Percentiles rank a stretch among this genome's conserved stretches.
Evolutionary conservation across 192 early-diverging fungal species (phyloP).

Genomic region (Coemansia sp.): DNA sequence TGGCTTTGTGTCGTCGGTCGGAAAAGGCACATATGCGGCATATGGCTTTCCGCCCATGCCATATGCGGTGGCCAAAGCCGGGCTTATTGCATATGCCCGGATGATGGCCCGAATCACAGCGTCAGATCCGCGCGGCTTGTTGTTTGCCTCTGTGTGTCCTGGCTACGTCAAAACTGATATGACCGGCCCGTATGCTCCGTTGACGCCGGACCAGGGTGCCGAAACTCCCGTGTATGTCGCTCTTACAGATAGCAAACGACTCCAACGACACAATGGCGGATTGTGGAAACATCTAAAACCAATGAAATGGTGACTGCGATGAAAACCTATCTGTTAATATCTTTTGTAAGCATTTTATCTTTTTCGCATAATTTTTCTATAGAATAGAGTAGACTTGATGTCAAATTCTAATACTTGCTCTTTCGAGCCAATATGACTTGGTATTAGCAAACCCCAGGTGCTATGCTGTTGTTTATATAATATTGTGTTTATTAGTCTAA

Average conservation of each 20-base stretch:
- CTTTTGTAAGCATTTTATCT: conserved; percentile 1
- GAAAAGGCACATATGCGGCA: conserved; percentile 30
- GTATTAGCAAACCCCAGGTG: too few species aligned
- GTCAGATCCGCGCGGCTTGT: conserved; percentile 20
- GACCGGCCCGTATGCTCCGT: conserved; percentile 45
- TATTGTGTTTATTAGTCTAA: too few species aligned
- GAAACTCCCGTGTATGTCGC: conserved; percentile 51
- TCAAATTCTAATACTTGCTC: too few species aligned
- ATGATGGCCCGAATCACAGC: conserved; percentile 35
- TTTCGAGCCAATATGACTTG: too few species aligned
- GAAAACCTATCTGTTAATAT: neutral
- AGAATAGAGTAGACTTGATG: neutral
- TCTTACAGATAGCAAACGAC: conserved; percentile 32
- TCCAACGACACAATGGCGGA: conserved; percentile 40
- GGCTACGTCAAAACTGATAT: conserved; percentile 45
- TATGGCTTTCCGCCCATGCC: conserved; percentile 55
- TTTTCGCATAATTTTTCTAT: neutral
- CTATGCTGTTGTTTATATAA: too few species aligned
- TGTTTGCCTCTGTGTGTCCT: conserved; percentile 52
- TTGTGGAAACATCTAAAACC: conserved; percentile 49
- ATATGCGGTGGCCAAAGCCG: conserved; percentile 51
- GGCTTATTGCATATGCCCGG: conserved; percentile 45
- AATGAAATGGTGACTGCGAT: conserved; percentile 33
- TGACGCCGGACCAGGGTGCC: conserved; percentile 47
- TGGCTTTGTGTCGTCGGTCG: conserved; percentile 47